These are phyloP conservation scores for Kluyveromyces sp. DNA, from an alignment of 1,139 yeast genomes.

Conservation along the genomic window DNA sequence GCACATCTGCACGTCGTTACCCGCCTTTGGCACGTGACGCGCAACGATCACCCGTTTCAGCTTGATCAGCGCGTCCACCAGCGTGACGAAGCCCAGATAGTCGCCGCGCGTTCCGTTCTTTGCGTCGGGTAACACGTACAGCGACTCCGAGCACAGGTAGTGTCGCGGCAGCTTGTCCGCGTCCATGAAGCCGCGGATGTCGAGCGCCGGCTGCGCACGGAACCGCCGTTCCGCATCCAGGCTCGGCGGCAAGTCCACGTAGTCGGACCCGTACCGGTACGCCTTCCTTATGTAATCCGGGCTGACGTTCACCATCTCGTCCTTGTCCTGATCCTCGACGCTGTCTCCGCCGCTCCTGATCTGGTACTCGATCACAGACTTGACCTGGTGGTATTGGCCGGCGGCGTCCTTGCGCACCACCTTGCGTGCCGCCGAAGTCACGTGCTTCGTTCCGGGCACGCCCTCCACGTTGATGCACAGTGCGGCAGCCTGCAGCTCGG, in stretches of 20 bases:
- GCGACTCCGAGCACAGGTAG: conserved; percentile 52
- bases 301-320: conserved; percentile 21
- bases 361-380: conserved; percentile 28
- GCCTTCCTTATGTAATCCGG: conserved; percentile 40
- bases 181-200: conserved; percentile 56
- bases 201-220: conserved; percentile 45
- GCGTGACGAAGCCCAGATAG: conserved; percentile 41
- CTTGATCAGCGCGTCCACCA: conserved; percentile 49
- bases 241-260: conserved; percentile 43
- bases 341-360: too few relatives aligned
- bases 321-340: too few relatives aligned
- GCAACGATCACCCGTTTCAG: conserved; percentile 50
- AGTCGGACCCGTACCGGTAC: conserved; percentile 61
- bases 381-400: conserved; percentile 24
- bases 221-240: conserved; percentile 41
- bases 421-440: conserved; percentile 36
- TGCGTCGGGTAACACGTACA: conserved; percentile 44
- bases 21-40: conserved; percentile 48
- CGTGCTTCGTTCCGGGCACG: conserved; percentile 54
- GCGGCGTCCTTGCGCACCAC: conserved; percentile 23
- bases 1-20: conserved; percentile 49
- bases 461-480: conserved; percentile 51
- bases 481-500: conserved; percentile 29
- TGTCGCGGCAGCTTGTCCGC: conserved; percentile 46
- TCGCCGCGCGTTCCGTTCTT: conserved; percentile 36